These are phyloP conservation scores for Lasiodiplodia theobromae DNA, from an alignment of 2,329 filamentous ascomycete species.

Conservation along the genomic window DNA sequence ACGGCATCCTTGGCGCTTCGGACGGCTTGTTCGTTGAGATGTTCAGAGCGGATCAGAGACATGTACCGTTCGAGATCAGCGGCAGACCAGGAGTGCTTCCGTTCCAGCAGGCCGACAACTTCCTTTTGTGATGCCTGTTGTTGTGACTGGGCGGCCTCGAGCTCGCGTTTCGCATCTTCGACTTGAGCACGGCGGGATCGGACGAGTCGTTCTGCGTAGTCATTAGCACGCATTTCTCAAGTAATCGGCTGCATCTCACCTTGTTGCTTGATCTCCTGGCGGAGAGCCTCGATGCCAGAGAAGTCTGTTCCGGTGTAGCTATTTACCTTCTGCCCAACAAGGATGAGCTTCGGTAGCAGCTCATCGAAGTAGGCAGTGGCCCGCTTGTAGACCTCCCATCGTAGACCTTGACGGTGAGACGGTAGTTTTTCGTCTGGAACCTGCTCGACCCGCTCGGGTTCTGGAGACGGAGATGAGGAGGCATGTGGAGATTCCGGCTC, in stretches of 20 bases:
- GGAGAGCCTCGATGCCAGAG: conserved; percentile 85
- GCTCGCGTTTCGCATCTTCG: conserved; percentile 73
- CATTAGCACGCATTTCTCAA: conserved; percentile 24
- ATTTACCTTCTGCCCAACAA: conserved; percentile 88
- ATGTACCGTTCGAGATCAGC: conserved; percentile 94
- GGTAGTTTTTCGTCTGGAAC: conserved; percentile 55
- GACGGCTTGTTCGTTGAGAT: conserved; percentile 89
- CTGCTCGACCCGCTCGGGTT: conserved; percentile 37
- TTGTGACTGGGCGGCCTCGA: conserved; percentile 82
- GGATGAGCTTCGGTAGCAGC: conserved; percentile 82
- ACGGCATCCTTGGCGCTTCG: conserved; percentile 74
- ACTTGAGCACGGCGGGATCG: conserved; percentile 70
- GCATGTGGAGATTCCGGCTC: not conserved
- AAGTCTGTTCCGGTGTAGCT: conserved; percentile 88
- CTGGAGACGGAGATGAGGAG: not conserved
- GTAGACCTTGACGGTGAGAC: conserved; percentile 59
- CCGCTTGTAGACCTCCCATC: conserved; percentile 65
- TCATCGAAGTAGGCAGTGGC: conserved; percentile 85
- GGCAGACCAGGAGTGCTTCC: conserved; percentile 91
- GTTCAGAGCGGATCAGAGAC: conserved; percentile 86
- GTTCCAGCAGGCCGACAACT: conserved; percentile 89
- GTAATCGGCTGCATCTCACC: conserved; percentile 48
- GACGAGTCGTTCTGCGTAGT: conserved; percentile 59
- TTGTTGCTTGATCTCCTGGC: conserved; percentile 75
- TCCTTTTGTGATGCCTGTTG: conserved; percentile 92